A percentile compares a stretch with the other conserved stretches of the same genome.
Conservation (phyloP, 2,329 filamentous ascomycete genomes). For the Tetracladium maxilliforme region DNA sequence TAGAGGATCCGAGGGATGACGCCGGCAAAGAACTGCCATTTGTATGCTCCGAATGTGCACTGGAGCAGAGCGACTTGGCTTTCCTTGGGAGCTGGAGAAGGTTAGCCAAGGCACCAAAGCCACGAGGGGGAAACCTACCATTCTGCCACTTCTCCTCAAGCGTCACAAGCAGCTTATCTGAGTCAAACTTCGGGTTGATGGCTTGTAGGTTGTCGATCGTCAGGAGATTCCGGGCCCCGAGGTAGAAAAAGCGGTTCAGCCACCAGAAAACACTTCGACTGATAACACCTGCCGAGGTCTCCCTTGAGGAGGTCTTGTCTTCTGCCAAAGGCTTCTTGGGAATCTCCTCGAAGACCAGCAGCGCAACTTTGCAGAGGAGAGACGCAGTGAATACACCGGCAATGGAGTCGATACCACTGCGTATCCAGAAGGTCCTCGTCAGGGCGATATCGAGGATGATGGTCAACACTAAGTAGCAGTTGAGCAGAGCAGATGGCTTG, state of each 20-base stretch:
- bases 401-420: slow-evolving; percentile 1
- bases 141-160: no score
- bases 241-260: slow-evolving; percentile 16
- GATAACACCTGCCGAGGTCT: slow-evolving; percentile 17
- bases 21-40: no score
- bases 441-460: slow-evolving; percentile 26
- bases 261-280: slow-evolving; percentile 18
- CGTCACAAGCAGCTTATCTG: no score
- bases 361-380: slow-evolving; percentile 9
- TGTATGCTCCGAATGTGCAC: no score
- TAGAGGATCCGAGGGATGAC: no score
- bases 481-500: slow-evolving; percentile 26
- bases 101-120: no score
- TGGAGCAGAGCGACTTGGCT: no score
- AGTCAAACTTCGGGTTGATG: no score
- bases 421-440: slow-evolving; percentile 25
- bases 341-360: slow-evolving; percentile 12
- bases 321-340: slow-evolving; percentile 13
- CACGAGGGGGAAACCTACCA: no score
- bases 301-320: no score
- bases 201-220: slow-evolving; percentile 14
- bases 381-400: no score
- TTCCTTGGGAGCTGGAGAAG: no score
- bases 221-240: slow-evolving; percentile 13
- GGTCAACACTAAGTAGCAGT: slow-evolving; percentile 22